Evolutionary conservation across 2,329 filamentous ascomycete species (phyloP).

Genomic region (Fusarium sp.): DNA sequence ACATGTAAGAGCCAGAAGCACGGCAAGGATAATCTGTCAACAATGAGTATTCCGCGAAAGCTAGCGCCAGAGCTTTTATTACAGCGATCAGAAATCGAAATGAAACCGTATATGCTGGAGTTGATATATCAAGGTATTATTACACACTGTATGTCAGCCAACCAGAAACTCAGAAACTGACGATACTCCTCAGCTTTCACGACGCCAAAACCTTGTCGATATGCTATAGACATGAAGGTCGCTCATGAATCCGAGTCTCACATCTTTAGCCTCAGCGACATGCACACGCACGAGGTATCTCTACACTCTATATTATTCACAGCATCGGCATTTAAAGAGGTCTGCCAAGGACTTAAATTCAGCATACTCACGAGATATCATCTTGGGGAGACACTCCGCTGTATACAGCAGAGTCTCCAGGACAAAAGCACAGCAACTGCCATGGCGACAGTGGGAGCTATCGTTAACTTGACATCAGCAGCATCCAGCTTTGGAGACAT

Average conservation of each 20-base stretch:
- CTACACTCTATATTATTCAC: not conserved
- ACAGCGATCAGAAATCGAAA: not conserved
- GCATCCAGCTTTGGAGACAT: not conserved
- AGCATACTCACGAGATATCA: not conserved
- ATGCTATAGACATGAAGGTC: not conserved
- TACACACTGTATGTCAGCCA: rapidly evolving
- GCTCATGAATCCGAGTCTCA: not conserved
- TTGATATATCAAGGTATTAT: not conserved
- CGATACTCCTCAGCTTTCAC: not conserved
- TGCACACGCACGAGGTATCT: not conserved
- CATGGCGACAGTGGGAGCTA: not conserved
- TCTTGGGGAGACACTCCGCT: not conserved
- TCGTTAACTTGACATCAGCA: not conserved
- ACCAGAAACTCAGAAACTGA: not conserved
- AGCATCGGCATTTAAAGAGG: not conserved
- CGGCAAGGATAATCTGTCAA: rapidly evolving
- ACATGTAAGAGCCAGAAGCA: rapidly evolving
- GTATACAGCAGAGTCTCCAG: not conserved
- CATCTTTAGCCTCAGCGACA: not conserved
- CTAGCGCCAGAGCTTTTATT: rapidly evolving
- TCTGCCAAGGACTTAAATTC: not conserved
- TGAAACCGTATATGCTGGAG: not conserved
- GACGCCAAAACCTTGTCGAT: not conserved
- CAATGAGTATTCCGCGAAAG: not conserved
- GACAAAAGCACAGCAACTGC: rapidly evolving